Base-by-base conservation (phyloP, 208 protist species). In the Naegleria fowleri region DNA sequence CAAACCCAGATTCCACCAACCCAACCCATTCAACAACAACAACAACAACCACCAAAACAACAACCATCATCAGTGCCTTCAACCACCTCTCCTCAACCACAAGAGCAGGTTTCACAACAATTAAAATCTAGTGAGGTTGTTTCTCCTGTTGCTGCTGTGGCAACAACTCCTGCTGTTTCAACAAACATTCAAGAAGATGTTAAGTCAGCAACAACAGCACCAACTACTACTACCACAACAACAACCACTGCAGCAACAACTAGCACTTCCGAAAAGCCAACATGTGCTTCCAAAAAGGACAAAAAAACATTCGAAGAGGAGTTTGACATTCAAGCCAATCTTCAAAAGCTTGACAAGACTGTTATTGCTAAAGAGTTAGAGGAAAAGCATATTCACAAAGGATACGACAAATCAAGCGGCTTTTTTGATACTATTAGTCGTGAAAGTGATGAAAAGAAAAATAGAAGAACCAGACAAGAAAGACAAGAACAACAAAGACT, bases 361-460 rank as follows among this genome's bases (percentile, higher is more conserved):
- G 29, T 43, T 19, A 83, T 75, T 87, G 25, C 16, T 22, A 91
- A 91, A 29, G 51, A 83, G 25, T 48, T 40, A 6, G 22, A 91
- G 25, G 41, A 83, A 67, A 67, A 83, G 19, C 16, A 40, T 38
- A n/a, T 86, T 25, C 39, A 52, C 5, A 48, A 39, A 67, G 48
- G 36, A 16, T 89, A 89, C n/a, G 36, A 89, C 29, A 89, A 67
- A 40, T 5, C 55, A 40, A 41, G 0, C 38, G 15, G 33, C 9
- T 89, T 89, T n/a, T 89, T 89, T 67, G 86, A 89, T 67, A 67
- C 86, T n/a, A 55, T 89, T 40, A 67, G 48, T 29, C 22, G 48
- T 67, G 86, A 89, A 33, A 58, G 36, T 40, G 48, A 55, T 41
- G 48, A 89, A 33, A 88, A 88, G 41, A 48, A 51, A 22, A 67